Evolutionary conservation across 208 protist species (phyloP).

Genomic region (Trypanosomatidae sp.): DNA sequence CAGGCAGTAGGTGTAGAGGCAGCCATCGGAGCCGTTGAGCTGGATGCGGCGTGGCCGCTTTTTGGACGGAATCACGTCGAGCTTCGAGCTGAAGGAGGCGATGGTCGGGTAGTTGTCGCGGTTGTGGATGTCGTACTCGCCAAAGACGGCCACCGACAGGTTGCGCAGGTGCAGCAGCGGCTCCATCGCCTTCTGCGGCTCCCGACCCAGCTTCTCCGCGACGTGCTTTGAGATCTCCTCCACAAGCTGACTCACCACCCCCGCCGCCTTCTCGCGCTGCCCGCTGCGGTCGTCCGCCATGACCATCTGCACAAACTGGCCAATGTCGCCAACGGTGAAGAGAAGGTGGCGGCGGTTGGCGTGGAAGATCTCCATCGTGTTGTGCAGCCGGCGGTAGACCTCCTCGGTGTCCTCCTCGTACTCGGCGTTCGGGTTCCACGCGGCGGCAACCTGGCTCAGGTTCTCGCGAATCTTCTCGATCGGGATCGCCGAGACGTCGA

Average conservation of each 20-base stretch:
- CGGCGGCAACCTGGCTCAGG: constrained; percentile 79
- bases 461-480: constrained; percentile 91
- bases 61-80: constrained; percentile 99
- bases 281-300: constrained; percentile 74
- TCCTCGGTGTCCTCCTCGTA: constrained; percentile 90
- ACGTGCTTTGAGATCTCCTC: constrained; percentile 98
- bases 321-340: constrained; percentile 90
- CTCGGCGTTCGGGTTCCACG: constrained; percentile 91
- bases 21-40: constrained; percentile 96
- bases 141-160: constrained; percentile 97
- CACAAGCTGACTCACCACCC: constrained; percentile 93
- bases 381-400: constrained; percentile 62
- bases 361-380: constrained; percentile 80
- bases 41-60: constrained; percentile 98
- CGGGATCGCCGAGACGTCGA: constrained; percentile 87
- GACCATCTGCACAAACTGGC: constrained; percentile 83
- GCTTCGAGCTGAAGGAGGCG: constrained; percentile 91
- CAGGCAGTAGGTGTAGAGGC: constrained; percentile 98
- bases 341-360: constrained; percentile 77
- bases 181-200: constrained; percentile 95
- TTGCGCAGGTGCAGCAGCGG: constrained; percentile 94
- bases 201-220: constrained; percentile 92
- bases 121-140: constrained; percentile 91
- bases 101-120: constrained; percentile 93
- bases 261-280: constrained; percentile 77